These are phyloP conservation scores for Globisporangium rhizosaccharum DNA, from an alignment of 352 stramenopile species.

Conservation along the genomic window DNA sequence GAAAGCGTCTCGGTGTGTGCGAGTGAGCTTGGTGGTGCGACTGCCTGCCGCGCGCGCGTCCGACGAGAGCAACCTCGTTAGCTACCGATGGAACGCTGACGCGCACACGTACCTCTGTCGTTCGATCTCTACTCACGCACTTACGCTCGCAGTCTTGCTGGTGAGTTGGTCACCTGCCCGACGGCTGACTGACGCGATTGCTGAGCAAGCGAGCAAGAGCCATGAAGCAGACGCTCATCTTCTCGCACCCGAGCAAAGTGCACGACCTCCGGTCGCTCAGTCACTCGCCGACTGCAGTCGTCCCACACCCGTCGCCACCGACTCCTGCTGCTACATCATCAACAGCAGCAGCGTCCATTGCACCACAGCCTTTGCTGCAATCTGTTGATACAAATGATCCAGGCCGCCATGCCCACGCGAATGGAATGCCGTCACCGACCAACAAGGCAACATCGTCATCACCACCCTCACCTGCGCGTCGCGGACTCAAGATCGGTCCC, in stretches of 20 bases:
- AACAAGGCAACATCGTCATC: background rate
- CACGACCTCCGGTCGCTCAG: slow-evolving; percentile 9
- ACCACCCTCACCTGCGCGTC: background rate
- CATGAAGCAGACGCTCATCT: slow-evolving; percentile 14
- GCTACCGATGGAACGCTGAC: background rate
- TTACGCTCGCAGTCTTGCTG: too few species aligned
- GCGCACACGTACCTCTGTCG: background rate
- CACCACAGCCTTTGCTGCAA: background rate
- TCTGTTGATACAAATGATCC: too few species aligned
- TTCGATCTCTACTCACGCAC: background rate
- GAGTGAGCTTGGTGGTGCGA: too few species aligned
- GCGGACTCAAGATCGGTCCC: slow-evolving; percentile 8
- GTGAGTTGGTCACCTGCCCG: too few species aligned
- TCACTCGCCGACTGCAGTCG: background rate
- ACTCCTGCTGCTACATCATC: background rate
- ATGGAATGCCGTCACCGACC: too few species aligned
- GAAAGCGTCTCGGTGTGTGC: too few species aligned
- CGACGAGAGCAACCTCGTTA: too few species aligned
- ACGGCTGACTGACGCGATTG: background rate
- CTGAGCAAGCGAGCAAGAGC: background rate
- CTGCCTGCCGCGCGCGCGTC: too few species aligned
- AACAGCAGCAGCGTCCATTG: background rate
- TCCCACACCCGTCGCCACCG: slow-evolving; percentile 2
- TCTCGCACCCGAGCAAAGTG: slow-evolving; percentile 11
- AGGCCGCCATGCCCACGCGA: too few species aligned